Base-by-base conservation (phyloP, 2,329 filamentous ascomycete genomes). In the Aspergillus fischeri region DNA sequence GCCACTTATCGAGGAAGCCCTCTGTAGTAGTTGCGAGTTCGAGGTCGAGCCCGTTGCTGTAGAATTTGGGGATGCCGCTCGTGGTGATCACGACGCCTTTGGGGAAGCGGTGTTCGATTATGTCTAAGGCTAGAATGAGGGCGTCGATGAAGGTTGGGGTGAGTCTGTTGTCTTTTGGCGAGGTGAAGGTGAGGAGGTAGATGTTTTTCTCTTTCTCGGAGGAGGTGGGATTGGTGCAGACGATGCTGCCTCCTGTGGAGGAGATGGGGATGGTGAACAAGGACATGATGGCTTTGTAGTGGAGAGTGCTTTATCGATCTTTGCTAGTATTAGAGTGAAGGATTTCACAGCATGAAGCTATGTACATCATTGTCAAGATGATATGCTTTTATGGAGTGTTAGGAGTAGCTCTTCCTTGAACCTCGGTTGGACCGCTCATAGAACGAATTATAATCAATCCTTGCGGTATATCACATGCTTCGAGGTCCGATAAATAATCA, bases 1-100 rank as follows among this genome's bases (percentile, higher is more conserved):
- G 74, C 52, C 79, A 78, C 11, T 79, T 71, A 1, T 83, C 75
- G 66, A 85, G 84, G 77, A 89, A 93, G 3, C 79, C 80, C 1
- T 84, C 80, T 0, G 83, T 84, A 29, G 75, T 73, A 35, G 80
- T 67, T n/a, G 86, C 87, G 69, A 89, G 83, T 42, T 85, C 80
- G 14, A 92, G 82, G 71, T 94, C 89, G n/a, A 94, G 81, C 0
- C 90, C 90, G 75, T 93, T 93, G 72, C 83, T 87, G 77, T 89
- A 94, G 79, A 93, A 93, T 70, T 94, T 94, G 52, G 78, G 71
- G 57, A 92, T 88, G 50, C 81, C 83, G 45, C 86, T 89, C 0
- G 90, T 93, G 4, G 90, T 93, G 57, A 92, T 78, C 14, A 94
- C 80, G 5, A 92, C 89, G 53, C 90, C 90, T n/a, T 83, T 82